A percentile compares a stretch with the other conserved stretches of the same genome.
Evolutionary conservation across 495 filamentous ascomycete genomes (phyloP).

Genomic region (Penicillium maclennaniae): DNA sequence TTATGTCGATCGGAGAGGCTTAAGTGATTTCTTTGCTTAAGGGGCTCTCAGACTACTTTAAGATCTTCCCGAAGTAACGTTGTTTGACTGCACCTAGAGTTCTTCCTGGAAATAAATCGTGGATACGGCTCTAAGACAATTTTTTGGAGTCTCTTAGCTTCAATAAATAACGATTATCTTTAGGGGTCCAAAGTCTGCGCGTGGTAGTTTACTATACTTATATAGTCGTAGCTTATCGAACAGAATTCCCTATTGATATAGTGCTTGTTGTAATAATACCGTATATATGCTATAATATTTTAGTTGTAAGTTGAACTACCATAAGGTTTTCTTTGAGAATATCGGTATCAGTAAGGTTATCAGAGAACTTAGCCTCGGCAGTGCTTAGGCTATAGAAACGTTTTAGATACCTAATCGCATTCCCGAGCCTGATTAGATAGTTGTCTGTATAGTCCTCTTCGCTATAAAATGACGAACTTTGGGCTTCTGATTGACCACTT

Average conservation of each 20-base stretch:
- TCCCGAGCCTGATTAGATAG: neutral
- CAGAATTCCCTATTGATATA: neutral
- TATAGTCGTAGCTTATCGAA: slow-evolving; percentile 1
- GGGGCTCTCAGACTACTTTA: neutral
- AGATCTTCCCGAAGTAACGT: neutral
- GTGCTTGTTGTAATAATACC: slow-evolving; percentile 2
- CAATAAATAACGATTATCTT: neutral
- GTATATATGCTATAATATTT: neutral
- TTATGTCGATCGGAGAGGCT: neutral
- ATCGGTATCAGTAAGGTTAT: neutral
- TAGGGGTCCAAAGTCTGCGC: neutral
- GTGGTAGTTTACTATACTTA: neutral
- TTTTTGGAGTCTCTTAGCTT: slow-evolving; percentile 1
- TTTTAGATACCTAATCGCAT: slow-evolving; percentile 3
- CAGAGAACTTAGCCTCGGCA: slow-evolving; percentile 4
- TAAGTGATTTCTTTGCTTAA: neutral
- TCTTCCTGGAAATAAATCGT: neutral
- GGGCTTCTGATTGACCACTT: too few relatives aligned
- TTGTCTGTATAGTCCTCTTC: neutral
- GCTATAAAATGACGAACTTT: neutral
- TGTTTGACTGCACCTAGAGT: slow-evolving; percentile 1
- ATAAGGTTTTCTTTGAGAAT: slow-evolving; percentile 4
- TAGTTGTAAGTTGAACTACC: slow-evolving; percentile 1
- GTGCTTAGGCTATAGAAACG: neutral
- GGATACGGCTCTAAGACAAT: neutral